A percentile compares a stretch with the other conserved stretches of the same genome.
Evolutionary conservation across 139 green algal species (phyloP).

Genomic region (Mychonastes homosphaera): DNA sequence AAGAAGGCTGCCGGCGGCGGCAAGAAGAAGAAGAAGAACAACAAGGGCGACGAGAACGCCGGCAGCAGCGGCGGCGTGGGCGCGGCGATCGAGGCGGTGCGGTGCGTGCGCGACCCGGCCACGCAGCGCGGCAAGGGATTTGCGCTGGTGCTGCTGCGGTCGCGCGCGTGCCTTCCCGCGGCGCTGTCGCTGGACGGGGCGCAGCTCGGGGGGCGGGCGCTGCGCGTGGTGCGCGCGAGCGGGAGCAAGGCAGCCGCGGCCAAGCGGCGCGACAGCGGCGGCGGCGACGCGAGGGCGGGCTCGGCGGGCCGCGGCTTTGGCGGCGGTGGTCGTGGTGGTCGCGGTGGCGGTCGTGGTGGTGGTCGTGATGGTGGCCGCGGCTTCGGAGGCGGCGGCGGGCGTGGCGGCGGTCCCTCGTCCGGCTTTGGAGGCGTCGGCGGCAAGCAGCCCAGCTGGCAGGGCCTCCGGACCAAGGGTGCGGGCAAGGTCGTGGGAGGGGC

Average conservation of each 20-base stretch:
- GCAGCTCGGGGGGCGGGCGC: constrained; percentile 25
- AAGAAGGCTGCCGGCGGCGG: too few relatives aligned
- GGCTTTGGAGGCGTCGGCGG: not conserved
- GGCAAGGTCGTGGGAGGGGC: constrained; percentile 15
- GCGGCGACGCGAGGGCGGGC: not conserved
- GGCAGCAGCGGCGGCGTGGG: too few relatives aligned
- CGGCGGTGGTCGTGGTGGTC: not conserved
- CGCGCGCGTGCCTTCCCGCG: constrained; percentile 26
- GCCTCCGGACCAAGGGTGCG: constrained; percentile 35
- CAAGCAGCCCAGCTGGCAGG: constrained; percentile 30
- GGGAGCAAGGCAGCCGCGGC: not conserved
- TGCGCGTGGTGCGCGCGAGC: constrained; percentile 33
- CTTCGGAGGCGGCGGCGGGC: not conserved
- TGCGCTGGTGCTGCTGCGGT: constrained; percentile 60
- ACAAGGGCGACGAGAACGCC: too few relatives aligned
- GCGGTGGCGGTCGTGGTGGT: not conserved
- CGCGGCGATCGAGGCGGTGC: constrained; percentile 63
- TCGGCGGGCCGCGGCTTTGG: not conserved
- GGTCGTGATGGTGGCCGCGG: not conserved
- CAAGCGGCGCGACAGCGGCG: not conserved
- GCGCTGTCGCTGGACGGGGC: constrained; percentile 30
- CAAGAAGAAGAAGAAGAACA: too few relatives aligned
- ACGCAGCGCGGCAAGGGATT: constrained; percentile 67
- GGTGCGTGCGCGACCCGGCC: constrained; percentile 63
- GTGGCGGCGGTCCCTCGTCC: not conserved